Conservation (phyloP, 176 grass and related monocot genomes). For the Musa beccarii region DNA sequence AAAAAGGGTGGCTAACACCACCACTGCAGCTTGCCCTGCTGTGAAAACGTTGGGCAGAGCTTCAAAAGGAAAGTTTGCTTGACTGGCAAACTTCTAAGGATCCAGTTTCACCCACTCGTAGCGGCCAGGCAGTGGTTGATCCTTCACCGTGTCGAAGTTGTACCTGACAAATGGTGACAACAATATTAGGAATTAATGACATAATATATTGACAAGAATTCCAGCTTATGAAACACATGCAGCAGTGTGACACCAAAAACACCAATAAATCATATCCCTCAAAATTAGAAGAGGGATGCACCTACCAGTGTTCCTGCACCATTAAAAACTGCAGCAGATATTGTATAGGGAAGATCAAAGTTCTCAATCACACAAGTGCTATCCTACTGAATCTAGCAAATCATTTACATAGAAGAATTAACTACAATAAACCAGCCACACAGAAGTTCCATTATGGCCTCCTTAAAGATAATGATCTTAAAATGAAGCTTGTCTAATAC, state of each 20-base stretch:
- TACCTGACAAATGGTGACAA: slow-evolving; percentile 21
- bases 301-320: background rate
- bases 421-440: no score
- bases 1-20: no score
- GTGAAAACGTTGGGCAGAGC: no score
- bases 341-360: background rate
- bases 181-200: background rate
- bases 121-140: slow-evolving; percentile 35
- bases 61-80: background rate
- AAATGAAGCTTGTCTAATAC: no score
- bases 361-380: no score
- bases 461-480: background rate
- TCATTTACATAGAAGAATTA: no score
- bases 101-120: slow-evolving; percentile 42
- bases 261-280: background rate
- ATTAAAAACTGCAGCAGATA: background rate
- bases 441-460: background rate
- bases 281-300: background rate
- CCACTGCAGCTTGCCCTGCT: no score
- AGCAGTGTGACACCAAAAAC: background rate
- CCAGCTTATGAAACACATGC: background rate
- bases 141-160: slow-evolving; percentile 39
- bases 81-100: background rate
- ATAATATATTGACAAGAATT: background rate
- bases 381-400: background rate